These are phyloP conservation scores for Vaccinium corymbosum DNA, from an alignment of 148 eudicot species.

Conservation along the genomic window DNA sequence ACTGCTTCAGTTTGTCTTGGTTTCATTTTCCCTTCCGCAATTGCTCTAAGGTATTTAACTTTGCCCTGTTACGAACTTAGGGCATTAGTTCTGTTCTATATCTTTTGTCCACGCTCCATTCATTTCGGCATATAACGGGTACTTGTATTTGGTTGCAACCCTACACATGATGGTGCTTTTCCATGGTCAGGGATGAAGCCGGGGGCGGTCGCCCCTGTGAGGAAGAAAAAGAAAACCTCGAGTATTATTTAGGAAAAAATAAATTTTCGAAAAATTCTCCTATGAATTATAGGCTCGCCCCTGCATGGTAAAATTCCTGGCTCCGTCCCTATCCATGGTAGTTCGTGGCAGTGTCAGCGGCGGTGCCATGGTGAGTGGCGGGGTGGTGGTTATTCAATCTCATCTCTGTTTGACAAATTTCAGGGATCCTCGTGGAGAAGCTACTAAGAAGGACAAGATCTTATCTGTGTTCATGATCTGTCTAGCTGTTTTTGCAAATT, in stretches of 20 bases:
- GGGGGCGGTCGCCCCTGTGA: too few relatives aligned
- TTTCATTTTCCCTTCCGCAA: slow-evolving; percentile 75
- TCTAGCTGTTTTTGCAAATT: slow-evolving; percentile 63
- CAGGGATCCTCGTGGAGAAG: slow-evolving; percentile 66
- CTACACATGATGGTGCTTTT: too few relatives aligned
- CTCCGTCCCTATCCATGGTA: too few relatives aligned
- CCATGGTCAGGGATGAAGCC: too few relatives aligned
- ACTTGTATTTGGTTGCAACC: background rate
- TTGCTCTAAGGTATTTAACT: background rate
- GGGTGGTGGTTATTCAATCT: background rate
- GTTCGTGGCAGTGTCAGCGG: too few relatives aligned
- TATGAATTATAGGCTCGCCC: too few relatives aligned
- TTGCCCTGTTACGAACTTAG: background rate
- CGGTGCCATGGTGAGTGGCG: too few relatives aligned
- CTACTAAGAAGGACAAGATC: slow-evolving; percentile 48
- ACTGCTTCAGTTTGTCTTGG: slow-evolving; percentile 83
- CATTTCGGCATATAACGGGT: background rate
- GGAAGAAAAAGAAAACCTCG: too few relatives aligned
- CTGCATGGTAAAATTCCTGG: too few relatives aligned
- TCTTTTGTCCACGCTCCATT: background rate
- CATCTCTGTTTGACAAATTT: slow-evolving; percentile 19
- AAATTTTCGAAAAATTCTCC: too few relatives aligned
- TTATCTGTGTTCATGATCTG: slow-evolving; percentile 61
- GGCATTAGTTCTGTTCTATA: background rate
- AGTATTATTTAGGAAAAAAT: too few relatives aligned